Base-by-base conservation (phyloP, 106 monocot genomes). In the Dendrobium huoshanense region DNA sequence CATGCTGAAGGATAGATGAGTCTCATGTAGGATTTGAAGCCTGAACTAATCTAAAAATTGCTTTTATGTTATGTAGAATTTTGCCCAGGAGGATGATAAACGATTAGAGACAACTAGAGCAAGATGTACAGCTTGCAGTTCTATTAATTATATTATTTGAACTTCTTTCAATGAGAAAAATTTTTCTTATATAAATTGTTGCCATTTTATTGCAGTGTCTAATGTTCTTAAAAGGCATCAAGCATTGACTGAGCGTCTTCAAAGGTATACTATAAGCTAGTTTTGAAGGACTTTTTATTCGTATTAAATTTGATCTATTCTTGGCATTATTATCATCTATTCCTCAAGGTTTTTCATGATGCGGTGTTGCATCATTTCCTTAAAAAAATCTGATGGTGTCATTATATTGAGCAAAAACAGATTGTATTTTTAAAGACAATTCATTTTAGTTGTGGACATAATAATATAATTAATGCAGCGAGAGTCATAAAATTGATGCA, bases 141-240 rank as follows among this genome's bases (percentile, higher is more conserved):
- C 13, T 5, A 76, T 77, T 67, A 33, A 47, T 59, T 78, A 5
- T 77, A 13, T 37, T 77, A 68, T 31, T 40, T 72, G 19, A 9
- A 48, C 77, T 40, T 44, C 41, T 7, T 22, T 59, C 24, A 9
- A 4, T 55, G 56, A 29, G 70, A 44, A 18, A 73, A 20, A 86
- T 84, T 24, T 33, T 70, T 70, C 33, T 70, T 70, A 58, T 13
- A 3, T 55, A 29, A 42, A 31, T 61, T 8, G 19, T 77, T 82
- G 56, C 68, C 80, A 33, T 80, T 55, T 75, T 27, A 33, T 89
- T 86, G 79, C 87, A 96, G 93, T 96, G 80, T 75, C 87, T 27
- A 87, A 84, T 87, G 86, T 96, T 70, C 88, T 93, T 31, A 93
- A 89, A 84, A 89, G 93, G 80, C 93, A 96, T 75, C 93, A 93